Percentiles rank a stretch among this genome's conserved stretches.
These are phyloP conservation scores for Penicillium sp. DNA, from an alignment of 2,329 filamentous ascomycete genomes.

Conservation along the genomic window DNA sequence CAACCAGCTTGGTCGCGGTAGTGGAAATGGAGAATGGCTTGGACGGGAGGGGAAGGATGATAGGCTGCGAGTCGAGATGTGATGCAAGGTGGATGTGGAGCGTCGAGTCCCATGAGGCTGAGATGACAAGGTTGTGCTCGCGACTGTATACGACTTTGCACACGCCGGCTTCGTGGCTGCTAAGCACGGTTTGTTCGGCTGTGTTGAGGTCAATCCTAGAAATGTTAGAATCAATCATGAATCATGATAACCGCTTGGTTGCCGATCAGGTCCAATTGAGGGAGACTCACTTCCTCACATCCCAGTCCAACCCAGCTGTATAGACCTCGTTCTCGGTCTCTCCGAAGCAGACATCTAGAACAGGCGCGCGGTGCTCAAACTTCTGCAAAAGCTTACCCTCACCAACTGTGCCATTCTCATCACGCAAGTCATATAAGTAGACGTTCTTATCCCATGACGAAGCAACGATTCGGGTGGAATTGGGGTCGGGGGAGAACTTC, in stretches of 20 bases:
- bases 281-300: constrained; percentile 69
- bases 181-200: constrained; percentile 72
- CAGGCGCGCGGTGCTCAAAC: constrained; percentile 79
- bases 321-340: constrained; percentile 80
- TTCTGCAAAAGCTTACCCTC: constrained; percentile 68
- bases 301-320: constrained; percentile 82
- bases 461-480: constrained; percentile 77
- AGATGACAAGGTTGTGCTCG: constrained; percentile 76
- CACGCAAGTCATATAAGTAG: constrained; percentile 79
- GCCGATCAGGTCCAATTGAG: constrained; percentile 53
- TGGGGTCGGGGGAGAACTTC: constrained; percentile 77
- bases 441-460: constrained; percentile 93
- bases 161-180: constrained; percentile 76
- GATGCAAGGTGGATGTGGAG: constrained; percentile 76
- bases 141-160: constrained; percentile 81
- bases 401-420: constrained; percentile 56
- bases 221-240: constrained; percentile 7
- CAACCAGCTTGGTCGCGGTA: constrained; percentile 83
- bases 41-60: constrained; percentile 71
- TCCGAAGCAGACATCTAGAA: constrained; percentile 91
- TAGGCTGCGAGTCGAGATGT: constrained; percentile 54
- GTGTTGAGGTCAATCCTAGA: constrained; percentile 69
- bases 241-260: constrained; percentile 54
- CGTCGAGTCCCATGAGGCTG: constrained; percentile 90
- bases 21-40: constrained; percentile 85